phyloP scores from a whole-genome alignment of 164 flowering plant species.

The Euptelea pleiosperma region DNA sequence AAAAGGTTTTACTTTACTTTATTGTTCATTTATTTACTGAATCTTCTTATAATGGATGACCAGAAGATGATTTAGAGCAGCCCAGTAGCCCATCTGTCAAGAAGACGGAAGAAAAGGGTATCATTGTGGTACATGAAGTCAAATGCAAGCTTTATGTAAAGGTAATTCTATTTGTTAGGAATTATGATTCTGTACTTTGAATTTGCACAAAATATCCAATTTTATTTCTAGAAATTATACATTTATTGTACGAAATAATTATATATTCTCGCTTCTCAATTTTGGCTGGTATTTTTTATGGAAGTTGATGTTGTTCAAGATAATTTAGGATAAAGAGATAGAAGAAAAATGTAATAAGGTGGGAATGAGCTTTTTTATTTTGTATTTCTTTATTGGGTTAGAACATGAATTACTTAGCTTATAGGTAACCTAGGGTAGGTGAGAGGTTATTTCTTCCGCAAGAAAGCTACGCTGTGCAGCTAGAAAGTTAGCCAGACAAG shows the following conservation, averaged over 20 bases:
- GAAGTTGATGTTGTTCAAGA: not conserved
- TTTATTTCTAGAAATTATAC: not conserved
- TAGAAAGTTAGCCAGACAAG: not conserved
- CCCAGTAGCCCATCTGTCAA: conserved; percentile 96
- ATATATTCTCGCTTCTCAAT: not conserved
- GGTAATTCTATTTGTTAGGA: conserved; percentile 39
- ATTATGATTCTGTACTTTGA: not conserved
- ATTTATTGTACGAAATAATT: no score
- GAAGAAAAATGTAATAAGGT: no score
- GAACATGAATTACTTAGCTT: not conserved
- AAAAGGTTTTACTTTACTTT: no score
- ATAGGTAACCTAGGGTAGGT: not conserved
- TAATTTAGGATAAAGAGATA: no score
- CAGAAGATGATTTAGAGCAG: conserved; percentile 68
- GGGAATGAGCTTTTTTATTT: no score
- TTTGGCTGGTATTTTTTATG: not conserved
- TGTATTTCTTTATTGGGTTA: not conserved
- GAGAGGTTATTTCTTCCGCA: not conserved
- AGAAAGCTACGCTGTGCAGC: not conserved
- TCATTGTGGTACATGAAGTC: conserved; percentile 80
- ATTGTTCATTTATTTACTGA: not conserved
- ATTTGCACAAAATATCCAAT: not conserved
- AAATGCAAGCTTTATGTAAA: conserved; percentile 96
- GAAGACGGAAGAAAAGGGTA: conserved; percentile 77
- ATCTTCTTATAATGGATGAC: conserved; percentile 6